Percentiles rank a stretch among this genome's conserved stretches.
These are phyloP conservation scores for Mortierella sp. DNA, from an alignment of 371 early-diverging fungal species.

Conservation along the genomic window DNA sequence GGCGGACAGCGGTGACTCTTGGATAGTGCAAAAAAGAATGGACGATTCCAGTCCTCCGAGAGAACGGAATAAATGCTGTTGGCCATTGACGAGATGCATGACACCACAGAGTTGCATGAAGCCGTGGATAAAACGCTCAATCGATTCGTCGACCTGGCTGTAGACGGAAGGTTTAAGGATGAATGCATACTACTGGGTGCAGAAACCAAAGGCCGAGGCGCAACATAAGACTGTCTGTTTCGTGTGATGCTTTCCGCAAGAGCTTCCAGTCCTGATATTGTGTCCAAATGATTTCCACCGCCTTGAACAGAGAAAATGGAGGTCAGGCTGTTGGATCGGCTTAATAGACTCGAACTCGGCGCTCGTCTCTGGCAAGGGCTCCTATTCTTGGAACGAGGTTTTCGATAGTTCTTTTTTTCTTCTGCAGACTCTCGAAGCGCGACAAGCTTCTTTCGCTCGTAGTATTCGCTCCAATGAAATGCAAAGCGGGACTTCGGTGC, in stretches of 20 bases:
- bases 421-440: not conserved
- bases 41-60: slow-evolving; percentile 40
- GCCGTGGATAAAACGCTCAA: not conserved
- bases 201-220: not conserved
- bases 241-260: not conserved
- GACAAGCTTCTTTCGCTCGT: not conserved
- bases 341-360: not conserved
- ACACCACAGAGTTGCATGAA: slow-evolving; percentile 3
- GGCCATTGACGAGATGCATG: slow-evolving; percentile 21
- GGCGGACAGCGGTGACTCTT: slow-evolving; percentile 34
- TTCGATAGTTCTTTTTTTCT: not conserved
- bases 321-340: not conserved
- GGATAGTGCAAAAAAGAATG: slow-evolving; percentile 23
- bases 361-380: not conserved
- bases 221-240: not conserved
- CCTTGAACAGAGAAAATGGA: not conserved
- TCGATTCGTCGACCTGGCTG: not conserved
- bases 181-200: not conserved
- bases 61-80: slow-evolving; percentile 37
- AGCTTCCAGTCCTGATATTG: not conserved
- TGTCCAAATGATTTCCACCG: not conserved
- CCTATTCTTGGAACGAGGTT: not conserved
- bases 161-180: not conserved
- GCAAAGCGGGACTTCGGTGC: not conserved
- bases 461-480: slow-evolving; percentile 4